Base-by-base conservation (phyloP, 805 yeast genomes). In the Tetrapisispora fleetii region DNA sequence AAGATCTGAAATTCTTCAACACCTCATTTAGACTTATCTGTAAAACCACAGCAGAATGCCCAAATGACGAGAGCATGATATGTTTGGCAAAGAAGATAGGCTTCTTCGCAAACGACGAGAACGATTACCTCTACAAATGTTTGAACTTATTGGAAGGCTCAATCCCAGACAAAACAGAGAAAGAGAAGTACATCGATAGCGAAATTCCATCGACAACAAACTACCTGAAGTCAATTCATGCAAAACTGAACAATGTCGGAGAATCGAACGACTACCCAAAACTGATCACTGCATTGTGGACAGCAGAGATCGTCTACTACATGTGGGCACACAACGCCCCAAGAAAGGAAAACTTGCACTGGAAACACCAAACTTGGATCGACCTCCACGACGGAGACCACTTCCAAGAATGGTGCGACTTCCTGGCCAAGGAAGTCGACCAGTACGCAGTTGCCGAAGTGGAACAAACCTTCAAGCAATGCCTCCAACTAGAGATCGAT, bases 281-380 rank as follows among this genome's bases (percentile, higher is more conserved):
- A 52, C 46, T 74, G 22, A 63, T 76, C 37, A 74, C 79, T 1
- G 67, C 67, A 35, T 49, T 68, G 39, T 77, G 70, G 60, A 66
- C 69, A 19, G 73, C 76, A 72, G 82, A 77, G 52, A 67, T 68
- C 39, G 75, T 75, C 1, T 78, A 77, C 54, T 64, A 74, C 40
- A 72, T 71, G 22, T 78, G 81, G 82, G 80, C 79, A 1, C 68
- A 72, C 32, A 55, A 65, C 49, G 63, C 67, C 35, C 63, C 66
- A 19, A 58, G 56, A 32, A 49, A 62, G 1, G 49, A 54, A 1
- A 56, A 65, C 43, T 59, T 76, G 35, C 67, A 66, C 24, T 76
- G 73, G 68, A 75, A 73, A 52, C 62, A 72, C 50, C 68, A 72
- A 43, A 78, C 74, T 44, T 78, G 82, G 81, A 70, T 77, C 39